Conservation (phyloP, 139 green algal species). For the Chlamydomonas urium region DNA sequence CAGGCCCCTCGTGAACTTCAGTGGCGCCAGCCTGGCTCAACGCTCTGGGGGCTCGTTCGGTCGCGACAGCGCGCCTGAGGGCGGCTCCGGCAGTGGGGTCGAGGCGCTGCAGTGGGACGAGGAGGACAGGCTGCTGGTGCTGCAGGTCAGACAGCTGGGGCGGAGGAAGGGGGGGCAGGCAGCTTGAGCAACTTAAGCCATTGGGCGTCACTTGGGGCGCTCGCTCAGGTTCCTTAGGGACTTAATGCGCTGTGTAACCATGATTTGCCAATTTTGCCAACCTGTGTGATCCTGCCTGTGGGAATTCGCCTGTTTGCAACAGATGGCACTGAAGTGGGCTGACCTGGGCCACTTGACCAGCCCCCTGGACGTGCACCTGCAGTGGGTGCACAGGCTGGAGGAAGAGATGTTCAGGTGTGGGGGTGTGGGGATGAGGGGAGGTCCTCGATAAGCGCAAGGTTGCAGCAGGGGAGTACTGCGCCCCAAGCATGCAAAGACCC, state of each 20-base stretch:
- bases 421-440: background rate
- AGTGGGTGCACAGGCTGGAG: constrained; percentile 44
- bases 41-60: too few relatives aligned
- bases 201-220: background rate
- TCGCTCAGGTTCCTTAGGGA: too few relatives aligned
- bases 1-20: too few relatives aligned
- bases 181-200: background rate
- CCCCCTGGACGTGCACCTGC: constrained; percentile 43
- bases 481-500: background rate
- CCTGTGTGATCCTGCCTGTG: background rate
- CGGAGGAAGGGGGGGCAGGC: background rate
- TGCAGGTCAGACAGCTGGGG: background rate
- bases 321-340: constrained; percentile 49
- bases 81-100: too few relatives aligned
- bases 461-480: background rate
- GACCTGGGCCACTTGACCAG: constrained; percentile 46
- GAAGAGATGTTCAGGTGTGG: background rate
- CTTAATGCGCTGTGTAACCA: background rate
- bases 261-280: background rate
- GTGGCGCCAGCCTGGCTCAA: too few relatives aligned
- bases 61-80: too few relatives aligned
- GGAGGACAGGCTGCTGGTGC: background rate
- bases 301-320: too few relatives aligned
- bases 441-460: background rate
- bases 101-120: too few relatives aligned